phyloP scores from a whole-genome alignment of 2,329 filamentous ascomycete genomes.

The Diaporthe citrichinensis region DNA sequence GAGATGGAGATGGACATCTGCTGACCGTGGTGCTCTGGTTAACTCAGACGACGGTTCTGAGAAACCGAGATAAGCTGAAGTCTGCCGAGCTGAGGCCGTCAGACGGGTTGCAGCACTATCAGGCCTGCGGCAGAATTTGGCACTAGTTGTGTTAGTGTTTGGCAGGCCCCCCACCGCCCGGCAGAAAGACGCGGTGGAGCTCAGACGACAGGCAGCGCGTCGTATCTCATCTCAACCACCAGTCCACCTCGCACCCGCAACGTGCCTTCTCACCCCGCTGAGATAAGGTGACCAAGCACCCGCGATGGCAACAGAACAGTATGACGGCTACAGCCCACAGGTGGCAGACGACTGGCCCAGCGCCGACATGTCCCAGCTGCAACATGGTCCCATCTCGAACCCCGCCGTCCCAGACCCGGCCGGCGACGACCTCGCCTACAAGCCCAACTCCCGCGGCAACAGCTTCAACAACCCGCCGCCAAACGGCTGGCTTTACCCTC shows the following conservation, averaged over 20 bases:
- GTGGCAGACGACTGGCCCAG: neutral
- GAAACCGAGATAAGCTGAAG: neutral
- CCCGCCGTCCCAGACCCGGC: neutral
- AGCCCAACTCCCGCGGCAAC: neutral
- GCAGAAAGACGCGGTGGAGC: neutral
- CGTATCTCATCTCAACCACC: conserved; percentile 26
- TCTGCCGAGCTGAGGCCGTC: neutral
- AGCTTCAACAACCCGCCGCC: conserved; percentile 37
- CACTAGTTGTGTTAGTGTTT: accelerated
- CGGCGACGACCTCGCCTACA: conserved; percentile 33
- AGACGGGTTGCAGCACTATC: neutral
- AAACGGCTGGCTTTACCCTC: conserved; percentile 37
- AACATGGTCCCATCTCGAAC: neutral
- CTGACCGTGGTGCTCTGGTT: neutral
- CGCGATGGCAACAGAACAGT: conserved; percentile 23
- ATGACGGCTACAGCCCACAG: neutral
- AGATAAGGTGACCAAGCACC: neutral
- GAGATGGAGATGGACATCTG: neutral
- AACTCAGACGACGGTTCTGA: conserved; percentile 6
- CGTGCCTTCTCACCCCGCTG: conserved; percentile 6
- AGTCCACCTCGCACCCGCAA: neutral
- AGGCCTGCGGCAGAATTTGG: accelerated
- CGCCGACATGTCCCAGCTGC: neutral
- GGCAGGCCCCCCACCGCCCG: conserved; percentile 9
- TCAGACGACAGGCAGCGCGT: neutral